phyloP scores from a whole-genome alignment of 73 alveolate species.

The Paramecium biaurelia region DNA sequence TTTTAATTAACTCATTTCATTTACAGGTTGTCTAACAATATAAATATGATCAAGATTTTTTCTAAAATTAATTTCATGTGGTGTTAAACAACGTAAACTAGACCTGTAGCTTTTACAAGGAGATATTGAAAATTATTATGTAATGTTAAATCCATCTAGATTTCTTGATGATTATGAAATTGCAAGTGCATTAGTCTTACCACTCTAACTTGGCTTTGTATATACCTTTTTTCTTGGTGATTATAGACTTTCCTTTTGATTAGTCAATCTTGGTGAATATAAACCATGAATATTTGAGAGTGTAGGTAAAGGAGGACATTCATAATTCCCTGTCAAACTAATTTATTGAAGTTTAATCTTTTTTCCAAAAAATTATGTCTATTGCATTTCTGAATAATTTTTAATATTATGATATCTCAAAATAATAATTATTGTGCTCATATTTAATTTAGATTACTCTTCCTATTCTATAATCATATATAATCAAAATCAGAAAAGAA shows the following conservation, averaged over 20 bases:
- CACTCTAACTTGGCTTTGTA: not conserved
- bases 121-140: not conserved
- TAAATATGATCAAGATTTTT: not conserved
- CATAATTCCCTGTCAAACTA: not conserved
- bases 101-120: not conserved
- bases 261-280: not conserved
- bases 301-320: not conserved
- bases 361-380: not conserved
- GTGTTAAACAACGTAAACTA: not conserved
- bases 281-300: not conserved
- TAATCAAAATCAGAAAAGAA: not conserved
- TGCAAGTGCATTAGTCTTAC: not conserved
- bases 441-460: not conserved
- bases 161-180: not conserved
- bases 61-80: not conserved
- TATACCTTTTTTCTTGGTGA: not conserved
- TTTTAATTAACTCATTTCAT: not conserved
- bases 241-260: not conserved
- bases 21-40: not conserved
- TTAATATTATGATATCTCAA: not conserved
- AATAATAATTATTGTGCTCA: not conserved
- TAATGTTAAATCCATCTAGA: not conserved
- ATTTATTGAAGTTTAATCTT: not conserved
- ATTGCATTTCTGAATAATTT: not conserved
- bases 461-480: not conserved